Evolutionary conservation across 257 asterid species (phyloP), one percentile per base, ranked within the genome.

Genomic region (Penstemon newberryi): DNA sequence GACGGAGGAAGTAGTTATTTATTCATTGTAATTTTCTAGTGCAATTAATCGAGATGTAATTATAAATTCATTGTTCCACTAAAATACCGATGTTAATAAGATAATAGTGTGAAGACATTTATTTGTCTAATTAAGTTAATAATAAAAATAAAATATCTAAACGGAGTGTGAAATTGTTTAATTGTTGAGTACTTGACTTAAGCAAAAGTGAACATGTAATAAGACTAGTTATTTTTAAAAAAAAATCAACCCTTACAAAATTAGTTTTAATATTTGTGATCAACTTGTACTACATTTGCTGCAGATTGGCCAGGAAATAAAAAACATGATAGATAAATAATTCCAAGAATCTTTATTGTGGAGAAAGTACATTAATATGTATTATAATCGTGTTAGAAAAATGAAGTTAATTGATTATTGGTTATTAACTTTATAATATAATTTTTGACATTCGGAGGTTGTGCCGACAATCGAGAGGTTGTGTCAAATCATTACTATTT

Each of bases 381-480:
- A 25, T 25, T 47, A 47, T 46, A 63, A 46, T 63, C 47, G 41
- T 4, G 44, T 63, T 45, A 25, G 36, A 63, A 15, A 61, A 15
- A 7, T 4, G 7, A 25, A 25, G 33, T 25, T 25, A 25, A 4
- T 41, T 37, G 70, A 43, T 46, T 67, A 65, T 76, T 54, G 33
- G 56, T 49, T 9, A 8, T 4, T 5, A 37, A 33, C 63, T 38
- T 18, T 76, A 25, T 4, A n/a, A 44, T 66, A 66, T 60, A 37
- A 7, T 52, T 65, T 76, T 75, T 70, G 76, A 76, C 80, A 70
- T 65, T 70, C 76, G 66, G 36, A 39, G 25, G 36, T 70, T n/a
- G n/a, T n/a, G n/a, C n/a, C n/a, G n/a, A n/a, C n/a, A n/a, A n/a
- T n/a, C n/a, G n/a, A n/a, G n/a, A n/a, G n/a, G n/a, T n/a, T n/a